A percentile compares a stretch with the other conserved stretches of the same genome.
phyloP scores from a whole-genome alignment of 805 yeast species.

The Candida palmyrensis region DNA sequence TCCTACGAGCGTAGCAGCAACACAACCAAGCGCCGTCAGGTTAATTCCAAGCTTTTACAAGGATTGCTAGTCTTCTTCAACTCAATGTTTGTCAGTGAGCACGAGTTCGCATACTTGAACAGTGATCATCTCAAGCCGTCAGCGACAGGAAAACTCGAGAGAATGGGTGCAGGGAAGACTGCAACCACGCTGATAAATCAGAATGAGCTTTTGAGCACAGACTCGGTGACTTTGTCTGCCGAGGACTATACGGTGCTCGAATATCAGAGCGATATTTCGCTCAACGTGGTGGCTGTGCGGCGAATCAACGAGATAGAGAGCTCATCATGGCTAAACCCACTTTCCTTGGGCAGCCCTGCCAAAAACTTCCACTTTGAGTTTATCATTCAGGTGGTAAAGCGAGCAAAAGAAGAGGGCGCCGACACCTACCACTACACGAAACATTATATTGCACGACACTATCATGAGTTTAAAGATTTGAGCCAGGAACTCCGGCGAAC shows the following conservation, averaged over 20 bases:
- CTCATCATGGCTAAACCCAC: no score
- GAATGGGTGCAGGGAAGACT: conserved; percentile 10
- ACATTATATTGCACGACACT: conserved; percentile 55
- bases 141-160: conserved; percentile 33
- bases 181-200: not conserved
- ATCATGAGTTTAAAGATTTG: conserved; percentile 61
- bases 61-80: conserved; percentile 65
- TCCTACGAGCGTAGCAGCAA: conserved; percentile 71
- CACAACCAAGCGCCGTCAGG: conserved; percentile 57
- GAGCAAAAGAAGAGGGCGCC: conserved; percentile 7
- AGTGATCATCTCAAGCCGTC: conserved; percentile 29
- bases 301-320: conserved; percentile 2
- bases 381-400: conserved; percentile 40
- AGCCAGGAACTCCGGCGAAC: conserved; percentile 45
- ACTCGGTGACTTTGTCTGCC: no score
- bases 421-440: conserved; percentile 11
- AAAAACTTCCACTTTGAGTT: conserved; percentile 37
- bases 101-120: conserved; percentile 47
- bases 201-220: no score
- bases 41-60: conserved; percentile 56
- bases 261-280: conserved; percentile 51
- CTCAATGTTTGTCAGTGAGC: conserved; percentile 61
- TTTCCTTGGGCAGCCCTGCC: not conserved
- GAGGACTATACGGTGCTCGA: conserved; percentile 23
- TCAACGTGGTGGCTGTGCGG: conserved; percentile 68